Evolutionary conservation across 2,329 filamentous ascomycete genomes (phyloP), one percentile per base, ranked within the genome.

Genomic region (Hypoxylon sp.): DNA sequence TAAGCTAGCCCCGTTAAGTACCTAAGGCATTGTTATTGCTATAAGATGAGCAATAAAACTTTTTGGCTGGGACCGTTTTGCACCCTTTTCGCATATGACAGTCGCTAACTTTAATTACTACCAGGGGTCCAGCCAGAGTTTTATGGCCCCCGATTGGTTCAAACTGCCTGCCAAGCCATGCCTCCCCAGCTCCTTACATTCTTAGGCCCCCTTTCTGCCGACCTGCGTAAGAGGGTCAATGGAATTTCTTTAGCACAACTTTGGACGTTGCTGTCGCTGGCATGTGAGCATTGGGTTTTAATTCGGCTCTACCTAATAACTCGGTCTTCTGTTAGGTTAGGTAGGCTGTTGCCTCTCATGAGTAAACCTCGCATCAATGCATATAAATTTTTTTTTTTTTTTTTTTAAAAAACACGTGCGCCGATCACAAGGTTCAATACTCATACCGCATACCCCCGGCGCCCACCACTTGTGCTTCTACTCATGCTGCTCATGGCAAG

Each of bases 41-140:
- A 42, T 37, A 31, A 54, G 58, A 61, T 59, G 56, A 50, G 44
- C 54, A 58, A 58, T 66, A 69, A 66, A 69, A 57, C 33, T 66
- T 69, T 66, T 63, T 61, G 54, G 50, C 35, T 60, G 63, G 17
- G 62, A 63, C 62, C 66, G 62, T 69, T 68, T 48, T 48, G 48
- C 33, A 2, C 20, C 7, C 30, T n/a, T 58, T 31, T 30, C 55
- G 54, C 53, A 65, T 61, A 68, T 62, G 58, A 65, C 54, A 66
- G 48, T 27, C 56, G 11, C 62, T 54, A 66, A 66, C 62, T 69
- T 69, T 69, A 69, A 69, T 69, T 60, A 66, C 8, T 33, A 17
- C 51, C 17, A 22, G 37, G 33, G 59, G 51, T 44, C 42, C 61
- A 64, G 20, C 53, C 42, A 22, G n/a, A 22, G 5, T 65, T 68